These are phyloP conservation scores for Trichophyton mentagrophytes DNA, from an alignment of 2,329 filamentous ascomycete genomes.

Conservation along the genomic window DNA sequence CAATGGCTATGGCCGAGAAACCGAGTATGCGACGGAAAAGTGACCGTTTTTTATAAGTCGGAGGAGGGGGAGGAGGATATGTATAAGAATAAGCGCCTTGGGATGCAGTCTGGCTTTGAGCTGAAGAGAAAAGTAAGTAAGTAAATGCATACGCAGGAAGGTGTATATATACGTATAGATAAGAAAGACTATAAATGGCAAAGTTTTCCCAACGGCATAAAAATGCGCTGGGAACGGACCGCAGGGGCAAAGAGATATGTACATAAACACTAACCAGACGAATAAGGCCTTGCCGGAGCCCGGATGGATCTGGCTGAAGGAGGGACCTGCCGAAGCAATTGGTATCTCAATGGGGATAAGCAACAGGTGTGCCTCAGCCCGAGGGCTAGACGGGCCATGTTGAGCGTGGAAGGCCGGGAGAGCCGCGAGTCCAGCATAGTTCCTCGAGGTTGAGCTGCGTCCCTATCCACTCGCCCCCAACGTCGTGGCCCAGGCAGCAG, in stretches of 20 bases:
- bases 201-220: not conserved
- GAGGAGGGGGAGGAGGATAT: conserved; percentile 4
- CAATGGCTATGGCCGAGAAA: conserved; percentile 24
- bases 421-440: not conserved
- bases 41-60: conserved; percentile 17
- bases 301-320: not conserved
- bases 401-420: not conserved
- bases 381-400: not conserved
- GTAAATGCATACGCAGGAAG: not conserved
- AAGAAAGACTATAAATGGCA: not conserved
- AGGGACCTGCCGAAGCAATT: not conserved
- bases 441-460: not conserved
- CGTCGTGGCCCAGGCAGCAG: not conserved
- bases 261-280: conserved; percentile 6
- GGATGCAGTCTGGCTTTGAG: not conserved
- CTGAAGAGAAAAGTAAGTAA: not conserved
- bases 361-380: not conserved
- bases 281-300: conserved; percentile 6
- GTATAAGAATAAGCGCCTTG: not conserved
- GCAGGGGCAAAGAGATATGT: not conserved
- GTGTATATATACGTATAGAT: conserved; percentile 3
- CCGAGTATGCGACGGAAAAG: conserved; percentile 25
- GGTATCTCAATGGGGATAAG: not conserved
- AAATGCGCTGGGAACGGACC: not conserved
- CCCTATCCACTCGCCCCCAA: not conserved